Conservation (phyloP, 2,329 filamentous ascomycete genomes). For the Beauveria varroae region DNA sequence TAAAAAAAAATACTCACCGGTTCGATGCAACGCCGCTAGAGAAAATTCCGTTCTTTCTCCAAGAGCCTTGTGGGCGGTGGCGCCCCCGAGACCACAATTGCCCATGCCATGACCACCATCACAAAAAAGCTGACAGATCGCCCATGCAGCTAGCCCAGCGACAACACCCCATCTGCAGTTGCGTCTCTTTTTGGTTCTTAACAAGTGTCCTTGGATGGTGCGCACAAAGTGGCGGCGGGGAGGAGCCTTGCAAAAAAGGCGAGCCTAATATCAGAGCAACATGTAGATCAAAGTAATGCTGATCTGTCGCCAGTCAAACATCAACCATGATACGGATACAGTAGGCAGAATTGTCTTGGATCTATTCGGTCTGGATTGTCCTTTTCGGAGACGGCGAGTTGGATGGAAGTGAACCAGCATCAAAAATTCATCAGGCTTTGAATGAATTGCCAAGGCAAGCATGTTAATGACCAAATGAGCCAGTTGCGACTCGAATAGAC, state of each 20-base stretch:
- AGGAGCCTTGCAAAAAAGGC: background rate
- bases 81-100: background rate
- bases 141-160: background rate
- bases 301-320: background rate
- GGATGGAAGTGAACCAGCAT: background rate
- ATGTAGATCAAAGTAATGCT: background rate
- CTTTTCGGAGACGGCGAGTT: background rate
- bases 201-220: background rate
- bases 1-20: no score
- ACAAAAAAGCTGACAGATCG: background rate
- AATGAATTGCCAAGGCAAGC: background rate
- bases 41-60: background rate
- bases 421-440: background rate
- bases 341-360: background rate
- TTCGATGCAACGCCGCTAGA: no score
- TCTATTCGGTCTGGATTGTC: background rate
- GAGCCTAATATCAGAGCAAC: background rate
- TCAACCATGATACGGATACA: background rate
- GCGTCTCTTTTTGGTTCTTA: background rate
- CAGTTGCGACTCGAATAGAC: background rate
- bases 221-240: background rate
- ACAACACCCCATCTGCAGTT: background rate
- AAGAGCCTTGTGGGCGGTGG: background rate
- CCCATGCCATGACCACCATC: background rate
- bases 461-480: no score